Base-by-base conservation (phyloP, 2,329 filamentous ascomycete species). In the Ploettnerulaceae sp. region DNA sequence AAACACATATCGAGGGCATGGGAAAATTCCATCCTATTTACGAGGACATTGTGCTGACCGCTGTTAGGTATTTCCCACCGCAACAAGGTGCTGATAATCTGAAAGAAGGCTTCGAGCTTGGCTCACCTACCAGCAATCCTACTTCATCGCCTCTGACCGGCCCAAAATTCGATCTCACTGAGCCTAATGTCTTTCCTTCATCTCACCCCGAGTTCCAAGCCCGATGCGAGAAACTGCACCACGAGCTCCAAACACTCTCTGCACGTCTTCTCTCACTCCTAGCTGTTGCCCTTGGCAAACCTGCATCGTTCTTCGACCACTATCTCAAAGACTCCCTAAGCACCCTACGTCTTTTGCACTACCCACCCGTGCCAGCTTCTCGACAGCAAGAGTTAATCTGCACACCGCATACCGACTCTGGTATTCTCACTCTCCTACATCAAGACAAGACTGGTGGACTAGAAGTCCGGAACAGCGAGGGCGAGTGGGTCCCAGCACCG, bases 31-130 rank as follows among this genome's bases (percentile, higher is more conserved):
- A 11, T 12, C 18, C 14, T 34, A 25, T 8, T n/a, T n/a, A n/a
- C n/a, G n/a, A n/a, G 25, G 6, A n/a, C 34, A 32, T 40, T 20
- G 7, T 12, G 7, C 25, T 46, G 33, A 48, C 24, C 26, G 18
- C 7, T 12, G 1, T 18, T 26, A 69, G 70, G 45, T 72, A 72
- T 52, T 72, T 73, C 38, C 70, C 70, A 5, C 60, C 64, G 0
- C 68, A 71, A 52, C 63, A 64, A 3, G 64, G 64, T 21, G 43
- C 48, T 24, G 61, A 67, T 21, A 72, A 72, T 31, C 56, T 72
- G 4, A 72, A 72, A 54, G 70, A 72, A 54, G 70, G 70, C 1
- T 72, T 73, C 48, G 70, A 72, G 45, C 62, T 72, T 14, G 70
- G 71, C 3, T 61, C 67, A 9, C 49, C 60, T 7, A 14, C 26